phyloP scores from a whole-genome alignment of 306 rosid genomes.

The Lagenaria siceraria region DNA sequence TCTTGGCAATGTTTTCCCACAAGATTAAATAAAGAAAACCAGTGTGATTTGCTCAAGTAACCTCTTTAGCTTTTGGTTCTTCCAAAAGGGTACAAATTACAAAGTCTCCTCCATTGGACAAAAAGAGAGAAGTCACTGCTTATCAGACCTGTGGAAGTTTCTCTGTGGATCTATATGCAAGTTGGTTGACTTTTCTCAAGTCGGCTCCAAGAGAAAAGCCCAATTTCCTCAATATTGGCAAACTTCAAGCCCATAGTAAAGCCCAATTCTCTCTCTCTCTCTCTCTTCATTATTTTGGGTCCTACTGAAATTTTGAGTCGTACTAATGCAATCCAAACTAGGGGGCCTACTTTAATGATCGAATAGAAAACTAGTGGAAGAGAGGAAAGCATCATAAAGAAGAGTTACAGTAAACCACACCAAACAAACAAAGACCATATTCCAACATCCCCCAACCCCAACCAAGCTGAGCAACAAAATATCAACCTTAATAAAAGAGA shows the following conservation, averaged over 20 bases:
- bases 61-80: background rate
- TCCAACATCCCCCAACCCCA: background rate
- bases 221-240: background rate
- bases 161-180: background rate
- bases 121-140: background rate
- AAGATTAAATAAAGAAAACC: background rate
- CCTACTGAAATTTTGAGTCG: background rate
- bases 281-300: background rate
- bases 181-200: background rate
- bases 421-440: constrained; percentile 1
- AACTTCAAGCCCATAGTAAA: background rate
- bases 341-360: background rate
- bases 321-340: background rate
- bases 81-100: background rate
- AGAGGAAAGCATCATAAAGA: constrained; percentile 14
- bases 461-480: background rate
- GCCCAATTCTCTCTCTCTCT: background rate
- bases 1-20: background rate
- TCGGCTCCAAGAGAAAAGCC: background rate
- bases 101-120: background rate
- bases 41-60: background rate
- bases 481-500: background rate
- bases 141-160: background rate
- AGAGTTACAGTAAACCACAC: constrained; percentile 12
- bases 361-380: constrained; percentile 10